Conservation (phyloP, 768 basidiomycete species). For the Suillus decipiens region DNA sequence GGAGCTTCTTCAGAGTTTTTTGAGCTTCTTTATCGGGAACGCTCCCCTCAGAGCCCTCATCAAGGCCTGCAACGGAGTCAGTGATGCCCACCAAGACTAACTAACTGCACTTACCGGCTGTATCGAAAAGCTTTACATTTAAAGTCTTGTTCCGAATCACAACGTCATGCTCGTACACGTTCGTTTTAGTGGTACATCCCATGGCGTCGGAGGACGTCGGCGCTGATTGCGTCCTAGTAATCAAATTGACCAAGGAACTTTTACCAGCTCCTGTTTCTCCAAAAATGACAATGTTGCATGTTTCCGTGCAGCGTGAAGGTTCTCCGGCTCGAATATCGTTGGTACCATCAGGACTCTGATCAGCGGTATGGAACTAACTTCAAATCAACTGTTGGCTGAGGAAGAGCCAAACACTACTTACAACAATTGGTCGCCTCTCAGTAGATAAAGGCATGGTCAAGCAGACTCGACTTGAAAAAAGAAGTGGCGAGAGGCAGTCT, state of each 20-base stretch:
- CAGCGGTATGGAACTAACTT: not conserved
- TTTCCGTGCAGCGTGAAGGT: not conserved
- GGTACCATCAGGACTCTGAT: not conserved
- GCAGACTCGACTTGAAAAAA: not conserved
- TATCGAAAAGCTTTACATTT: conserved; percentile 16
- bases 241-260: conserved; percentile 34
- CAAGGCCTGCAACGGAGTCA: conserved; percentile 22
- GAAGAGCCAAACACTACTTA: not conserved
- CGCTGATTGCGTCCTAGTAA: conserved; percentile 34
- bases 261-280: conserved; percentile 36
- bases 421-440: not conserved
- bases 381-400: not conserved
- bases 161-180: not conserved
- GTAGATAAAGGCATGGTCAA: not conserved
- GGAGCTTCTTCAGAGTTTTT: conserved; percentile 12
- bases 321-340: not conserved
- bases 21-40: conserved; percentile 13
- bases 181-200: conserved; percentile 18
- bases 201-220: conserved; percentile 24
- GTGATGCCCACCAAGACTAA: conserved; percentile 16
- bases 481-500: not conserved
- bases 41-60: conserved; percentile 1
- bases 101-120: conserved; percentile 2
- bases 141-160: conserved; percentile 9
- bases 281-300: conserved; percentile 31